A percentile compares a stretch with the other conserved stretches of the same genome.
Evolutionary conservation across 2,329 filamentous ascomycete genomes (phyloP).

Genomic region (Capronia coronata): DNA sequence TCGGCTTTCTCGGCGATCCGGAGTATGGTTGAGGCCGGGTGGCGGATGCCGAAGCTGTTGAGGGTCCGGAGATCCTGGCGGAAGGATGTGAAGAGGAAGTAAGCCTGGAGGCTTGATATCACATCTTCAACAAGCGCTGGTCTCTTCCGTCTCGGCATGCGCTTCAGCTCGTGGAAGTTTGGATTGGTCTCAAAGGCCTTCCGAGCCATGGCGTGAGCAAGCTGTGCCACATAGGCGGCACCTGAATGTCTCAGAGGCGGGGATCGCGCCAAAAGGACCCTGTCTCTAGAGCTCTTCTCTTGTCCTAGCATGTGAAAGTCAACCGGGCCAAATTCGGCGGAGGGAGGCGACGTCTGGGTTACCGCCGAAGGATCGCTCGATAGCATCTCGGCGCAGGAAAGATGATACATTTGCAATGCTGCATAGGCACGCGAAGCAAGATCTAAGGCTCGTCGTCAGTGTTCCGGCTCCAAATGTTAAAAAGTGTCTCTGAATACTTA

Average conservation of each 20-base stretch:
- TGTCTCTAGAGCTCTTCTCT: not conserved
- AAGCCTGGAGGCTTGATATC: constrained; percentile 3
- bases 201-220: constrained; percentile 1
- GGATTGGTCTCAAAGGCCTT: not conserved
- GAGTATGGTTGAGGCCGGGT: constrained; percentile 9
- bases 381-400: not conserved
- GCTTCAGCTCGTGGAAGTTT: not conserved
- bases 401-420: constrained; percentile 7
- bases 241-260: not conserved
- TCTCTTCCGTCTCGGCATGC: not conserved
- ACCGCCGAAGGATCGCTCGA: not conserved
- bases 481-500: constrained; percentile 7
- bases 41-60: not conserved
- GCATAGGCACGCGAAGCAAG: constrained; percentile 17
- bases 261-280: not conserved
- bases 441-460: constrained; percentile 10
- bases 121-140: not conserved
- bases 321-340: constrained; percentile 7
- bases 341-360: not conserved
- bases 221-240: not conserved
- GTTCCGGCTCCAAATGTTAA: not conserved
- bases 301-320: not conserved
- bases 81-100: constrained; percentile 17
- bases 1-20: constrained; percentile 5
- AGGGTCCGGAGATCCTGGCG: constrained; percentile 7